Percentiles rank a stretch among this genome's conserved stretches.
These are phyloP conservation scores for Clitoria ternatea DNA, from an alignment of 306 rosid species.

Conservation along the genomic window DNA sequence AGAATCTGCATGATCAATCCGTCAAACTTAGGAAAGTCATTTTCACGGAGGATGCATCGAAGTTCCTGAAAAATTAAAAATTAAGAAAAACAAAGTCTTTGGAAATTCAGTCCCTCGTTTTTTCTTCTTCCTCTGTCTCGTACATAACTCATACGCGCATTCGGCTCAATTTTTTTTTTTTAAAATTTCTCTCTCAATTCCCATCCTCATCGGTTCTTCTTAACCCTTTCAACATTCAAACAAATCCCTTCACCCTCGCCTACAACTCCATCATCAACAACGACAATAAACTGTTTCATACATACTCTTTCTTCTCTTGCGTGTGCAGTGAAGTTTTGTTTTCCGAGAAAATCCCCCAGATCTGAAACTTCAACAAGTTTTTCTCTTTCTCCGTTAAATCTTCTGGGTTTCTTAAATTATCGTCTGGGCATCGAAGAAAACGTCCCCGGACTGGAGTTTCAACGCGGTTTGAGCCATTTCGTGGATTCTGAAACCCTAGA, in stretches of 20 bases:
- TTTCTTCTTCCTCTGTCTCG: background rate
- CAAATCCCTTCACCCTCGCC: too few species aligned
- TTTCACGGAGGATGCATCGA: slow-evolving; percentile 38
- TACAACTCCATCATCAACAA: slow-evolving; percentile 12
- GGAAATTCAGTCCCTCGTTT: slow-evolving; percentile 40
- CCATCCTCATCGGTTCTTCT: slow-evolving; percentile 8
- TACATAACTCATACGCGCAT: slow-evolving; percentile 51
- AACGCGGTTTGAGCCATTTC: background rate
- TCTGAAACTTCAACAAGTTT: slow-evolving; percentile 22
- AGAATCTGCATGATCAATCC: slow-evolving; percentile 39
- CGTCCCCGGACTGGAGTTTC: background rate
- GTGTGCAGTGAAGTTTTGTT: background rate
- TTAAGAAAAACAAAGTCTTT: slow-evolving; percentile 10
- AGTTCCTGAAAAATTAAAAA: background rate
- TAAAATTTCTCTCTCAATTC: background rate
- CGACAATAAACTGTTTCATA: slow-evolving; percentile 27
- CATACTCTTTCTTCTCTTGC: background rate
- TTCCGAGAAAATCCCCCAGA: slow-evolving; percentile 15
- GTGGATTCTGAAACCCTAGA: slow-evolving; percentile 19
- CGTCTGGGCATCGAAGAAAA: background rate
- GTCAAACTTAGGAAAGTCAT: slow-evolving; percentile 48
- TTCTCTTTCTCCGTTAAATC: background rate
- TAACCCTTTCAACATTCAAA: slow-evolving; percentile 41
- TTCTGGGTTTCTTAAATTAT: background rate
- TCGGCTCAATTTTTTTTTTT: slow-evolving; percentile 29